phyloP scores from a whole-genome alignment of 1,284 basidiomycete species.

The Hymenochaete sp. region DNA sequence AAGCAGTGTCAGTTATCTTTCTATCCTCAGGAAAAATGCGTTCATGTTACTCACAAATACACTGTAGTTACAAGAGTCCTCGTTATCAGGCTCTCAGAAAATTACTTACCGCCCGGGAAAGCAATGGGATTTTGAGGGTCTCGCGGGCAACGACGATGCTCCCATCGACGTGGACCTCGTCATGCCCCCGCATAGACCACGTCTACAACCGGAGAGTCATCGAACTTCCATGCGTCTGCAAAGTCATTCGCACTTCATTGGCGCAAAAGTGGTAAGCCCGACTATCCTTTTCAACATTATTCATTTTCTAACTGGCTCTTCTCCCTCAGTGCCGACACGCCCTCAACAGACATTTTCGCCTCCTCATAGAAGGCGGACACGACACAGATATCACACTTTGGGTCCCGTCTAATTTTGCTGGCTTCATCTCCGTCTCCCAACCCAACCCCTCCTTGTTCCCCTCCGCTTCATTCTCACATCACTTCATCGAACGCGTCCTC shows the following conservation, averaged over 20 bases:
- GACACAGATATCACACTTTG: conserved; percentile 57
- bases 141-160: conserved; percentile 37
- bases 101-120: conserved; percentile 45
- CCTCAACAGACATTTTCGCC: conserved; percentile 52
- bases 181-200: conserved; percentile 67
- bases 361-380: conserved; percentile 49
- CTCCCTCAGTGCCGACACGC: conserved; percentile 51
- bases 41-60: too few relatives aligned
- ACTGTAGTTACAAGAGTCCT: conserved; percentile 16
- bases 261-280: conserved; percentile 55
- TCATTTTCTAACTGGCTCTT: background rate
- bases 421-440: conserved; percentile 44
- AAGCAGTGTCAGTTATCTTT: too few relatives aligned
- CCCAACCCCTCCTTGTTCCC: too few relatives aligned
- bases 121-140: conserved; percentile 57
- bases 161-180: conserved; percentile 56
- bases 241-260: conserved; percentile 43
- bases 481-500: conserved; percentile 62
- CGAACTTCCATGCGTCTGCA: conserved; percentile 60
- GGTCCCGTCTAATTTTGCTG: conserved; percentile 69
- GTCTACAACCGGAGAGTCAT: conserved; percentile 58
- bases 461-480: conserved; percentile 57
- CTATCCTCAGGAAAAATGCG: too few relatives aligned
- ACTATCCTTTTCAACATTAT: background rate
- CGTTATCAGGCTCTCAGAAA: conserved; percentile 39